A percentile compares a stretch with the other conserved stretches of the same genome.
These are phyloP conservation scores for Cubamyces sp. DNA, from an alignment of 768 basidiomycete species.

Conservation along the genomic window DNA sequence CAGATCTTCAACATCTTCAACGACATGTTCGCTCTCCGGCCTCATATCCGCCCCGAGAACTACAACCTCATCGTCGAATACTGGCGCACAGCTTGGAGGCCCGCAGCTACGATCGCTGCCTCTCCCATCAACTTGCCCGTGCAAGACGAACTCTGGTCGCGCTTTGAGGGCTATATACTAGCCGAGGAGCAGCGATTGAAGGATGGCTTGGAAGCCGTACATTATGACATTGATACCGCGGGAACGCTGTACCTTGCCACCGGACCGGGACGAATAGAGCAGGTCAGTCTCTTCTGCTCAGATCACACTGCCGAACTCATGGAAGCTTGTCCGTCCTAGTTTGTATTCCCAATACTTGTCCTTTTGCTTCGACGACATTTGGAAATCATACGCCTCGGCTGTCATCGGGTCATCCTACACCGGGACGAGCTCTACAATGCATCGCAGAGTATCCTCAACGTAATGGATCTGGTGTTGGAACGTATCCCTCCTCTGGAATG, in stretches of 20 bases:
- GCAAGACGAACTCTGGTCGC: slow-evolving; percentile 29
- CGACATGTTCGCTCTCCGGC: too few relatives aligned
- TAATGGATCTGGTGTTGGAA: slow-evolving; percentile 25
- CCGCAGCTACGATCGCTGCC: too few relatives aligned
- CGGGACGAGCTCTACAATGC: slow-evolving; percentile 33
- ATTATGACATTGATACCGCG: slow-evolving; percentile 38
- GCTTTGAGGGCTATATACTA: slow-evolving; percentile 32
- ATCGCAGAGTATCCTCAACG: slow-evolving; percentile 22
- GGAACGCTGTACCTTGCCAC: slow-evolving; percentile 35
- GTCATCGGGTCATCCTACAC: slow-evolving; percentile 30
- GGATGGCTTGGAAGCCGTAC: slow-evolving; percentile 33
- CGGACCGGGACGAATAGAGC: slow-evolving; percentile 40
- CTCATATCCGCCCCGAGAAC: too few relatives aligned
- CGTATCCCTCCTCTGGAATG: slow-evolving; percentile 31
- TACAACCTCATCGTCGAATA: too few relatives aligned
- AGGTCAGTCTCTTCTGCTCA: slow-evolving; percentile 26
- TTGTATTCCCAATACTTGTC: slow-evolving; percentile 40
- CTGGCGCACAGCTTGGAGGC: too few relatives aligned
- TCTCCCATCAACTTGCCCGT: too few relatives aligned
- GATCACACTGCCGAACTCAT: too few relatives aligned
- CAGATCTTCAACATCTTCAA: too few relatives aligned
- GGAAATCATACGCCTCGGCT: slow-evolving; percentile 37
- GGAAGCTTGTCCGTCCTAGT: slow-evolving; percentile 28
- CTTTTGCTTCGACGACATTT: slow-evolving; percentile 40
- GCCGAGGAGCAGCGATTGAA: slow-evolving; percentile 34